Evolutionary conservation across 1,284 basidiomycete genomes (phyloP).

Genomic region (Ustilago bromivora): DNA sequence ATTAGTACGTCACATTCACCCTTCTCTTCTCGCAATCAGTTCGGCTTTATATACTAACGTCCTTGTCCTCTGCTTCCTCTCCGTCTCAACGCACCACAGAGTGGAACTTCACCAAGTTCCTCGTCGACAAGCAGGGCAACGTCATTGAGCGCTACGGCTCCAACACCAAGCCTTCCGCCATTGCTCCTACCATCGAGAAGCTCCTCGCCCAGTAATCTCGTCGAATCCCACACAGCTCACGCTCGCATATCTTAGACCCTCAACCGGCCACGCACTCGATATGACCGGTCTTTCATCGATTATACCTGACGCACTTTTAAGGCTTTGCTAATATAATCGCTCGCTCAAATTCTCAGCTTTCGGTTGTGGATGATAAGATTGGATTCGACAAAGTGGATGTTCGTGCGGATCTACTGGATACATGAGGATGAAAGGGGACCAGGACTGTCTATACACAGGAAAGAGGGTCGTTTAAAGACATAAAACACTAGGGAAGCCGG

Average conservation of each 20-base stretch:
- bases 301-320: slow-evolving; percentile 13
- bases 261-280: not conserved
- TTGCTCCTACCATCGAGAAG: slow-evolving; percentile 78
- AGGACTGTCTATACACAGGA: slow-evolving; percentile 8
- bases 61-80: not conserved
- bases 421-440: slow-evolving; percentile 17
- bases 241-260: slow-evolving; percentile 5
- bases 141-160: slow-evolving; percentile 83
- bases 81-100: slow-evolving; percentile 64
- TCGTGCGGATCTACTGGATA: not conserved
- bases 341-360: slow-evolving; percentile 1
- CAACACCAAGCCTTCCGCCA: slow-evolving; percentile 79
- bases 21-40: not conserved
- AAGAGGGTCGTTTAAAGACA: not conserved
- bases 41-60: not conserved
- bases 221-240: not conserved
- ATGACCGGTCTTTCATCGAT: slow-evolving; percentile 10
- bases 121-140: slow-evolving; percentile 74
- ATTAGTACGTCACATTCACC: slow-evolving; percentile 73
- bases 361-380: not conserved
- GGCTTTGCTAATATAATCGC: slow-evolving; percentile 29
- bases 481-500: not conserved
- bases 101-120: slow-evolving; percentile 72
- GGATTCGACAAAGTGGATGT: not conserved
- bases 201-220: slow-evolving; percentile 48